Base-by-base conservation (phyloP, 352 stramenopile genomes). In the Globisporangium sylvaticum region DNA sequence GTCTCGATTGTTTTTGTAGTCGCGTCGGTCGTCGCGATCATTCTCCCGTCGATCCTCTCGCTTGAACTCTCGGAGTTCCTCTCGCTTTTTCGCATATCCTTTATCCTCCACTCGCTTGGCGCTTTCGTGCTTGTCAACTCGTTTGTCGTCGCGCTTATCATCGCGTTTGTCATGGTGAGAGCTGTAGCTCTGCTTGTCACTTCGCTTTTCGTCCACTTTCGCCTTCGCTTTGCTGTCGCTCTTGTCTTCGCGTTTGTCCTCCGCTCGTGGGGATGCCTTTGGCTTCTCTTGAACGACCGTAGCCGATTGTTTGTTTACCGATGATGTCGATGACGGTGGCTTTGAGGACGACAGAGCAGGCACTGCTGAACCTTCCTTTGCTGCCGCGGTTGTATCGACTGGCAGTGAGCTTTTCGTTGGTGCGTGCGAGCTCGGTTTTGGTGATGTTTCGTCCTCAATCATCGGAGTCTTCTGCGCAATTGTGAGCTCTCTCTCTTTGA, bases 401-500 rank as follows among this genome's bases (percentile, higher is more conserved):
- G 10, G 8, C 22, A 29, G 6, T 7, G 18, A 6, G n/a, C 24
- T 55, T 39, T 54, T 25, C 25, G n/a, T 32, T 42, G 22, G 22
- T 29, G 34, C 50, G 7, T 61, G 55, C 12, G 32, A 32, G 18
- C 8, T 60, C 18, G 31, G 1, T 12, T 39, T 20, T 8, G 37
- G 4, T 0, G n/a, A 0, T 8, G 22, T 58, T 24, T 39, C 37
- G 7, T 39, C 39, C 42, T 37, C 24, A 5, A 55, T 1, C 34
- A 25, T 31, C 57, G 57, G n/a, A 34, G 29, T 31, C 46, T 44
- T 20, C 7, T 60, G 22, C 22, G 24, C 46, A 39, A 34, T 66
- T 44, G 48, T 46, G 15, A 61, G 14, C 1, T 81, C 72, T 61
- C 54, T 20, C n/a, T 79, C 57, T 29, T 55, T 34, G 44, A 76